Evolutionary conservation across 2,329 filamentous ascomycete genomes (phyloP), one percentile per base, ranked within the genome.

Genomic region (Neospermospora avenae): DNA sequence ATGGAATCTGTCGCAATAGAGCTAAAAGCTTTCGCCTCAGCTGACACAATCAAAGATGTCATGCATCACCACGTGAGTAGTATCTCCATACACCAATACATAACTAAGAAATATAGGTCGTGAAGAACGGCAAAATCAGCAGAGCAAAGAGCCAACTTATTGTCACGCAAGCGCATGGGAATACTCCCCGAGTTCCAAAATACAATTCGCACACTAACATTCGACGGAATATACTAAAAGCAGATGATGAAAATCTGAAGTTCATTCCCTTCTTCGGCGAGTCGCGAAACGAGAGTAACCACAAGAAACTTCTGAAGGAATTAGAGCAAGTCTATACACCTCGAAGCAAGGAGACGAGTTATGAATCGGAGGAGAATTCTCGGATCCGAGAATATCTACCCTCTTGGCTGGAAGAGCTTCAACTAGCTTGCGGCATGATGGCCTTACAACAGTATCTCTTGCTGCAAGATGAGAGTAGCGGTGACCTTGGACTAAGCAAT

Each of bases 171-270:
- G 51, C 66, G 16, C 41, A 37, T 39, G 54, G 56, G 16, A 51
- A 67, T 42, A 52, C 60, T 8, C 49, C 64, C 20, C 62, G 62
- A 18, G 65, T 69, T 25, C 69, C 69, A 16, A 66, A 49, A 31
- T 70, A 70, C 28, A 63, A 44, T 16, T 59, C 63, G 20, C 59
- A 69, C 51, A 70, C 64, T 2, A 65, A 60, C 37, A 61, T 70
- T 20, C 63, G 60, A 14, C 63, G 66, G 22, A 71, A 70, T 41
- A 63, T 70, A 20, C 56, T 70, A 1, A 60, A 61, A 3, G 63
- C 63, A 28, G 70, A 71, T 59, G 64, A 68, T 44, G 66, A 67
- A 25, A 66, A 66, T 37, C 60, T 71, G 8, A 65, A 64, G 44
- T 71, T 65, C 42, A 58, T 69, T 34, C 68, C 69, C 28, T 65